These are phyloP conservation scores for Leishmania tropica DNA, from an alignment of 208 protist genomes.

Conservation along the genomic window DNA sequence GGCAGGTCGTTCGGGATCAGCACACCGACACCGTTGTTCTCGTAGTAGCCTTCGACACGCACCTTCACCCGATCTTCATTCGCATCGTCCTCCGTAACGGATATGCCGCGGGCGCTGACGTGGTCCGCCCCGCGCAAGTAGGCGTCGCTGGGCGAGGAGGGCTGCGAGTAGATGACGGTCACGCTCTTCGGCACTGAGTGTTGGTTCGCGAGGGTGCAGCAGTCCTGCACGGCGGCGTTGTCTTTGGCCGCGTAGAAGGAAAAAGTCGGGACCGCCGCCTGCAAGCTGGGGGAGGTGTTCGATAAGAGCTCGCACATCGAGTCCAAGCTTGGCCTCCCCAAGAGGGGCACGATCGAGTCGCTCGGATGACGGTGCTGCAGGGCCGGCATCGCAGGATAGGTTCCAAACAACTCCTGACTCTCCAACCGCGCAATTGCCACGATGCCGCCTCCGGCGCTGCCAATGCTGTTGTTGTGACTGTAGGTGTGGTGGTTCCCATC, in stretches of 20 bases:
- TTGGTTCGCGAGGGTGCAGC: constrained; percentile 8
- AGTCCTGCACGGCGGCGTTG: constrained; percentile 22
- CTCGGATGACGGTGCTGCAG: constrained; percentile 18
- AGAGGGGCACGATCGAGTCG: constrained; percentile 17
- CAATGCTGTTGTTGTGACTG: neutral
- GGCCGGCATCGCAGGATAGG: neutral
- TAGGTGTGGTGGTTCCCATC: neutral
- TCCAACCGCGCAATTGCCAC: constrained; percentile 9
- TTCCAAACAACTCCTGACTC: constrained; percentile 13
- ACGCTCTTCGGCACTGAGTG: constrained; percentile 20
- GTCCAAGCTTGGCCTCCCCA: constrained; percentile 21
- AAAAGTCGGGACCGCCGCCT: neutral
- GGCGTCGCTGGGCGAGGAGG: constrained; percentile 20
- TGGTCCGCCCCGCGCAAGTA: constrained; percentile 20
- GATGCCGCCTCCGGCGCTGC: constrained; percentile 3
- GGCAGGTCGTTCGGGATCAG: constrained; percentile 87
- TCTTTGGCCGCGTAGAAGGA: constrained; percentile 15
- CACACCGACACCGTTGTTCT: constrained; percentile 39
- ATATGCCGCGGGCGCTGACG: constrained; percentile 16
- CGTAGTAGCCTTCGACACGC: constrained; percentile 81
- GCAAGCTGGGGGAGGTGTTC: constrained; percentile 11
- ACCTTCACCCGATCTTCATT: constrained; percentile 74
- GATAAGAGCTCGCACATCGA: constrained; percentile 21
- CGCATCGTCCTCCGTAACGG: constrained; percentile 30
- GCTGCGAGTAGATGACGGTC: constrained; percentile 47